Evolutionary conservation across 2,329 filamentous ascomycete species (phyloP).

Genomic region (Zymoseptoria crescenta): DNA sequence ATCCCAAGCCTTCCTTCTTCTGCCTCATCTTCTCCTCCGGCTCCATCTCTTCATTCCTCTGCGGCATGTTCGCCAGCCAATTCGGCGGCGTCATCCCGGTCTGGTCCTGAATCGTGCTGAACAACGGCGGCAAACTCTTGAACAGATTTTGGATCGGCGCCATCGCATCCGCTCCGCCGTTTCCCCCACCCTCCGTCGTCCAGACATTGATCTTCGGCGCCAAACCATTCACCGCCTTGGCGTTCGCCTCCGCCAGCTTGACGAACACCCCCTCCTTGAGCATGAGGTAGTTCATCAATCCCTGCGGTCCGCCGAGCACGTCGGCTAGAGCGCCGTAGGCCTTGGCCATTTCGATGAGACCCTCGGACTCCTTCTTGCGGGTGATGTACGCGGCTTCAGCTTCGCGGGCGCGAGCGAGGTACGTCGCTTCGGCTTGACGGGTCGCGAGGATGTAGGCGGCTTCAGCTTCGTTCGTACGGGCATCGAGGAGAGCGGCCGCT

Average conservation of each 20-base stretch:
- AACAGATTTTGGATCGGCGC: conserved; percentile 61
- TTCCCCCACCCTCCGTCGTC: conserved; percentile 59
- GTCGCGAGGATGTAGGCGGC: conserved; percentile 31
- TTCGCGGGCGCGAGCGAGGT: conserved; percentile 37
- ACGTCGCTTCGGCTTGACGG: conserved; percentile 33
- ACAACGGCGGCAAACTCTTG: conserved; percentile 73
- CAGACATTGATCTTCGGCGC: conserved; percentile 87
- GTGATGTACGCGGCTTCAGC: conserved; percentile 54
- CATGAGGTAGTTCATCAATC: conserved; percentile 79
- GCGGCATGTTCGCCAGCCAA: conserved; percentile 55
- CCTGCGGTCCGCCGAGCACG: conserved; percentile 70
- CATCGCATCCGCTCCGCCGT: conserved; percentile 46
- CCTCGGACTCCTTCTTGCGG: conserved; percentile 68
- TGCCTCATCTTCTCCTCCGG: neutral
- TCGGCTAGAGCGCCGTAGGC: conserved; percentile 66
- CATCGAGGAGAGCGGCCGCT: conserved; percentile 21
- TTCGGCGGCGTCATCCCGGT: conserved; percentile 72
- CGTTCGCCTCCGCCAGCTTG: conserved; percentile 70
- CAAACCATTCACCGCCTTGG: conserved; percentile 63
- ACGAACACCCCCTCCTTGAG: conserved; percentile 74
- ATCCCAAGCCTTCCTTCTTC: neutral
- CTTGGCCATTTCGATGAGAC: conserved; percentile 66
- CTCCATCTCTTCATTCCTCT: conserved; percentile 10
- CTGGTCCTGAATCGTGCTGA: conserved; percentile 81
- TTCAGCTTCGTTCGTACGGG: conserved; percentile 26